Evolutionary conservation across 345 rosid species (phyloP).

Genomic region (Eucalyptus cloeziana): DNA sequence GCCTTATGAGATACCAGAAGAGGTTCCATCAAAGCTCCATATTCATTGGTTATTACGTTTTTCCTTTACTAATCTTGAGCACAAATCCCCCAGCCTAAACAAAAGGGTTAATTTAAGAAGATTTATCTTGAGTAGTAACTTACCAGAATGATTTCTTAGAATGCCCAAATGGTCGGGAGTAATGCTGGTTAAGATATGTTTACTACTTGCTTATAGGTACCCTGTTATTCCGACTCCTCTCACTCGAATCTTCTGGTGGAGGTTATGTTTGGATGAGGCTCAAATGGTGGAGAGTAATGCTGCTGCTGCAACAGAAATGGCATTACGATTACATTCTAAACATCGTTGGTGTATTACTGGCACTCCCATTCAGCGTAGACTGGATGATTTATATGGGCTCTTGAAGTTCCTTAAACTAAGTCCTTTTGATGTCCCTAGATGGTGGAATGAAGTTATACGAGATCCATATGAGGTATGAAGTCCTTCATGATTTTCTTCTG

Average conservation of each 20-base stretch:
- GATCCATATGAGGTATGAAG: conserved; percentile 78
- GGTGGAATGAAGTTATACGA: conserved; percentile 90
- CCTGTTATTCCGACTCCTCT: conserved; percentile 88
- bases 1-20: conserved; percentile 77
- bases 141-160: neutral
- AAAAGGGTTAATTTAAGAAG: neutral
- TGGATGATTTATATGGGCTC: conserved; percentile 91
- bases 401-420: conserved; percentile 65
- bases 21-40: conserved; percentile 27
- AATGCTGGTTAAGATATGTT: neutral
- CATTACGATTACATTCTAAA: conserved; percentile 63
- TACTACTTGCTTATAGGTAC: conserved; percentile 36
- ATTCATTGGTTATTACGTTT: neutral
- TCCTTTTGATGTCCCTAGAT: conserved; percentile 71
- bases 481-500: neutral
- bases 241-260: conserved; percentile 95
- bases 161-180: neutral
- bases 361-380: conserved; percentile 90
- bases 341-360: conserved; percentile 96
- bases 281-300: conserved; percentile 98
- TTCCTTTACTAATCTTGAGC: neutral
- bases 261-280: conserved; percentile 96
- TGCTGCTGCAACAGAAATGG: conserved; percentile 97
- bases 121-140: neutral
- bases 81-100: neutral